phyloP scores from a whole-genome alignment of 2,329 filamentous ascomycete species.

The Daldinia sp. region DNA sequence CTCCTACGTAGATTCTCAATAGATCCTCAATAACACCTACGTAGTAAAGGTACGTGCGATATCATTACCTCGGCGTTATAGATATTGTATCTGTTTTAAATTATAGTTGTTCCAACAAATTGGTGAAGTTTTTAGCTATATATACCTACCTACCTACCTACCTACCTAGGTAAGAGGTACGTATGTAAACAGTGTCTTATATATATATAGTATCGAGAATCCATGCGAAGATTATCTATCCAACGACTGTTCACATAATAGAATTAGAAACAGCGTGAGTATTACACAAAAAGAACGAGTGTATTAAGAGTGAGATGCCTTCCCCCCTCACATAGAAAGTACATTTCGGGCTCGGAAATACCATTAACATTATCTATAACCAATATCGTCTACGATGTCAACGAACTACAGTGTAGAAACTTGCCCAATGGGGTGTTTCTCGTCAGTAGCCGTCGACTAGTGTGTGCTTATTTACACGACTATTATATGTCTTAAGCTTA shows the following conservation, averaged over 20 bases:
- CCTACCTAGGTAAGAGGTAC: not conserved
- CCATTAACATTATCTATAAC: not conserved
- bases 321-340: not conserved
- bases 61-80: no score
- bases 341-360: not conserved
- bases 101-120: no score
- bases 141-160: not conserved
- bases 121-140: no score
- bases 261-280: not conserved
- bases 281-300: not conserved
- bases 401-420: not conserved
- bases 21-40: no score
- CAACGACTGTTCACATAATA: not conserved
- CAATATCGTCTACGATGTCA: not conserved
- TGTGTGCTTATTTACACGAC: not conserved
- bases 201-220: no score
- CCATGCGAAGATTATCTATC: no score
- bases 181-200: no score
- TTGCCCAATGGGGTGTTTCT: not conserved
- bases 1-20: no score
- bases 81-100: no score
- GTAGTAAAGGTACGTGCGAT: no score
- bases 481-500: not conserved
- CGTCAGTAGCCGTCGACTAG: not conserved
- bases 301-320: not conserved